Conservation (phyloP, 257 asterid species). For the Przewalskia tangutica region DNA sequence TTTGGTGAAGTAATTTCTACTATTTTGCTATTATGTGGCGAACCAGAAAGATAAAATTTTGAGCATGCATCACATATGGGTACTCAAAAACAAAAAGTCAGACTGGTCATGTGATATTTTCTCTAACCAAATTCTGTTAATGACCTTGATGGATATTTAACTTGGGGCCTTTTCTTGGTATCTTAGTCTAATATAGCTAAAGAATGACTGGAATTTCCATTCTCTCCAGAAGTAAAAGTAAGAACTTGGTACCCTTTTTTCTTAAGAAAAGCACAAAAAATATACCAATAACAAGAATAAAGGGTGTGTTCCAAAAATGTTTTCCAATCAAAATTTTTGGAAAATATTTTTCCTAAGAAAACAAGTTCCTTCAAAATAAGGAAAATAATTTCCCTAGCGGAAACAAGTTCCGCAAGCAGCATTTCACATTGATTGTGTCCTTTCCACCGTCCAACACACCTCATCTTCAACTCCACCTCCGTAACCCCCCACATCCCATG, state of each 20-base stretch:
- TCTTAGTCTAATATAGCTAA: neutral
- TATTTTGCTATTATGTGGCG: neutral
- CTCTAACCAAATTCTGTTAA: neutral
- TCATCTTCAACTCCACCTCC: too few species aligned
- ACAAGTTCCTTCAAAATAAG: too few species aligned
- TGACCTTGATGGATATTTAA: neutral
- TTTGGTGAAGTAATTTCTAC: neutral
- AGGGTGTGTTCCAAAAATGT: too few species aligned
- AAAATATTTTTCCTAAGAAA: too few species aligned
- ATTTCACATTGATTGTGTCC: too few species aligned
- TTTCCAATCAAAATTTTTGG: too few species aligned
- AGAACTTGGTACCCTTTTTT: neutral
- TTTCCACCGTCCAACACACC: too few species aligned
- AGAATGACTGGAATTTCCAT: neutral
- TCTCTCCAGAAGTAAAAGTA: neutral
- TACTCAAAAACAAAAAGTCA: neutral
- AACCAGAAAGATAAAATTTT: neutral
- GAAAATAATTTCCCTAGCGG: too few species aligned
- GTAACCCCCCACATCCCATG: too few species aligned
- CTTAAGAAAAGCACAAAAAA: neutral
- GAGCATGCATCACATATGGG: neutral
- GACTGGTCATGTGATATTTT: neutral
- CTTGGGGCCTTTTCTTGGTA: neutral
- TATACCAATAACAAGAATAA: neutral
- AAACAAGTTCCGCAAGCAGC: too few species aligned